Evolutionary conservation across 768 basidiomycete species (phyloP).

Genomic region (Amyloporia xantha): DNA sequence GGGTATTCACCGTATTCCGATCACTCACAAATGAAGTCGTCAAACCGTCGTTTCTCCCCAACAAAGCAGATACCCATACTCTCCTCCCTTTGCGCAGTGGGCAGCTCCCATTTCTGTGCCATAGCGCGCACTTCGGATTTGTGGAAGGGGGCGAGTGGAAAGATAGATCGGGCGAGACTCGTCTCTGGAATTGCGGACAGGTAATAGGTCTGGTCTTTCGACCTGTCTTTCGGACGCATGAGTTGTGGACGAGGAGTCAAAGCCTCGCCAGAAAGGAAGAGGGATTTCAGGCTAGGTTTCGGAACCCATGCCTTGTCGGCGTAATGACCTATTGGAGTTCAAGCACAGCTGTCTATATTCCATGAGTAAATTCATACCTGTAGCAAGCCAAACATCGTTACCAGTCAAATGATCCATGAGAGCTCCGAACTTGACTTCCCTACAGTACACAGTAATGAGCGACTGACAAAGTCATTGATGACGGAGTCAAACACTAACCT

Average conservation of each 20-base stretch:
- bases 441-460: constrained; percentile 26
- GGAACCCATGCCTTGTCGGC: constrained; percentile 57
- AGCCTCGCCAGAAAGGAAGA: constrained; percentile 3
- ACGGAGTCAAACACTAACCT: constrained; percentile 37
- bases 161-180: constrained; percentile 62
- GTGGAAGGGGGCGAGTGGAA: constrained; percentile 62
- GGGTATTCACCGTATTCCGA: not conserved
- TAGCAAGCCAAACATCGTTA: constrained; percentile 64
- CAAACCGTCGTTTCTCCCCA: constrained; percentile 70
- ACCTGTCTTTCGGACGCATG: constrained; percentile 40
- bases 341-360: not conserved
- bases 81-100: constrained; percentile 71
- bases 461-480: too few relatives aligned
- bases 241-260: constrained; percentile 27
- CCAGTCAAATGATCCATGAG: constrained; percentile 56
- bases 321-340: constrained; percentile 63
- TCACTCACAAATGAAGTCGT: constrained; percentile 61
- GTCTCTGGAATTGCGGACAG: constrained; percentile 69
- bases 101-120: constrained; percentile 54
- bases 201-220: constrained; percentile 92
- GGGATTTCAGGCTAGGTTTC: constrained; percentile 2
- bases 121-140: constrained; percentile 73
- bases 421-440: constrained; percentile 89
- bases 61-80: constrained; percentile 97
- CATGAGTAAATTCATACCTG: constrained; percentile 40